Percentiles rank a stretch among this genome's conserved stretches.
Conservation (phyloP, 805 yeast species). For the Sugiyamaella mastotermitis region DNA sequence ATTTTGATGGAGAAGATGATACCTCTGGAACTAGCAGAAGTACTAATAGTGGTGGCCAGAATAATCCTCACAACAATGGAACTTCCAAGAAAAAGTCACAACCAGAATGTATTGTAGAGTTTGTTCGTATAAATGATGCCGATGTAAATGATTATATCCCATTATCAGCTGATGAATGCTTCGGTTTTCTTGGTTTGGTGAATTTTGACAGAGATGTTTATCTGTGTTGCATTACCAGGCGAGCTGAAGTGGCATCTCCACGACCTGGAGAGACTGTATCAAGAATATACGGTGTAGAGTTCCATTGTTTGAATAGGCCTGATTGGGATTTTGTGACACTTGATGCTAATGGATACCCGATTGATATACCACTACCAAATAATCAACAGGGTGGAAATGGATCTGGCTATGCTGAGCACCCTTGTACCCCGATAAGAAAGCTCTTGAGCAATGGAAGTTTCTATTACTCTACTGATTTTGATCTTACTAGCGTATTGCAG, state of each 20-base stretch:
- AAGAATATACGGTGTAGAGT: constrained; percentile 79
- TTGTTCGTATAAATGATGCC: constrained; percentile 35
- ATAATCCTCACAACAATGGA: background rate
- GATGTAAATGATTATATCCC: constrained; percentile 34
- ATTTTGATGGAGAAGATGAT: constrained; percentile 17
- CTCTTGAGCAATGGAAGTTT: constrained; percentile 82
- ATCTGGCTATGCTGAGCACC: constrained; percentile 47
- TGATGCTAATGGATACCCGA: constrained; percentile 63
- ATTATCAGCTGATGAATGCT: constrained; percentile 37
- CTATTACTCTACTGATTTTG: constrained; percentile 88
- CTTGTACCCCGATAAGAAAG: constrained; percentile 75
- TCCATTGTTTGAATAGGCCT: constrained; percentile 62
- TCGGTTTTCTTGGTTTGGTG: constrained; percentile 70
- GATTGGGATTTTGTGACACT: constrained; percentile 77
- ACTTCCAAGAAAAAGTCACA: background rate
- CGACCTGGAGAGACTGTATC: constrained; percentile 72
- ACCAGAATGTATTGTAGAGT: constrained; percentile 38
- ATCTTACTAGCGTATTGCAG: constrained; percentile 82
- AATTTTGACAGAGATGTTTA: constrained; percentile 61
- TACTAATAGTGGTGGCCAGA: background rate
- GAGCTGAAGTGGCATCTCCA: constrained; percentile 75
- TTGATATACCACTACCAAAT: constrained; percentile 22
- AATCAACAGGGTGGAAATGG: constrained; percentile 32
- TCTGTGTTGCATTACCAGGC: constrained; percentile 73
- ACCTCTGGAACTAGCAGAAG: constrained; percentile 1